Conservation (phyloP, 257 asterid genomes). For the Ajuga chamaepitys region DNA sequence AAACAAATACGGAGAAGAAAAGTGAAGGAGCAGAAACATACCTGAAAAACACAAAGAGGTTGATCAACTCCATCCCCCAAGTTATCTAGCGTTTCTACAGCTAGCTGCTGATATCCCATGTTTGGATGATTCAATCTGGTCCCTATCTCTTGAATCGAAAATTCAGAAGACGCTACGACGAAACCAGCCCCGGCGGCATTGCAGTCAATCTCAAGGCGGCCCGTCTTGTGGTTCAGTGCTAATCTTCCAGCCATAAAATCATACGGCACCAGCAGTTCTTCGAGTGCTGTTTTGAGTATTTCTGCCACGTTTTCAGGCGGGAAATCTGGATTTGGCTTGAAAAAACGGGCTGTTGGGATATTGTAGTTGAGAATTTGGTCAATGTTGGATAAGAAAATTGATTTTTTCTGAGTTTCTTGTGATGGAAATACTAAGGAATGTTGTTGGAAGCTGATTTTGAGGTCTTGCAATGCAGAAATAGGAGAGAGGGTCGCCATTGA, state of each 20-base stretch:
- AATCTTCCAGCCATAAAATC: slow-evolving; percentile 27
- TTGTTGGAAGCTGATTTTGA: not conserved
- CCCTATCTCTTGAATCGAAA: slow-evolving; percentile 30
- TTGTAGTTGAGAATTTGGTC: slow-evolving; percentile 36
- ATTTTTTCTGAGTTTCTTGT: slow-evolving; percentile 19
- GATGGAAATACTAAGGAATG: slow-evolving; percentile 17
- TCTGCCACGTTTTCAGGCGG: slow-evolving; percentile 25
- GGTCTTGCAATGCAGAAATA: slow-evolving; percentile 17
- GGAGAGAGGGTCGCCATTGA: slow-evolving; percentile 34
- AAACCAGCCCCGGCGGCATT: slow-evolving; percentile 36
- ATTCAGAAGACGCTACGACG: slow-evolving; percentile 36
- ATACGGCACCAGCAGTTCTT: slow-evolving; percentile 31
- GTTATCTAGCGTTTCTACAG: slow-evolving; percentile 15
- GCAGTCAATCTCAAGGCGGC: slow-evolving; percentile 39
- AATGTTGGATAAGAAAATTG: slow-evolving; percentile 38
- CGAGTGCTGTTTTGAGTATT: slow-evolving; percentile 23
- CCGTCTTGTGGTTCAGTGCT: not conserved
- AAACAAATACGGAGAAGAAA: no score
- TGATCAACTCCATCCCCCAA: slow-evolving; percentile 29
- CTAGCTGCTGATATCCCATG: slow-evolving; percentile 40
- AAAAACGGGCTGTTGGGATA: slow-evolving; percentile 27
- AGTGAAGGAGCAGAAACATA: slow-evolving; percentile 1
- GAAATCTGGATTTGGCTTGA: slow-evolving; percentile 21
- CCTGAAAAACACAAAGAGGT: slow-evolving; percentile 51
- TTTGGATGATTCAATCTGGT: slow-evolving; percentile 32